These are phyloP conservation scores for Aspergillus steynii DNA, from an alignment of 495 filamentous ascomycete species.

Conservation along the genomic window DNA sequence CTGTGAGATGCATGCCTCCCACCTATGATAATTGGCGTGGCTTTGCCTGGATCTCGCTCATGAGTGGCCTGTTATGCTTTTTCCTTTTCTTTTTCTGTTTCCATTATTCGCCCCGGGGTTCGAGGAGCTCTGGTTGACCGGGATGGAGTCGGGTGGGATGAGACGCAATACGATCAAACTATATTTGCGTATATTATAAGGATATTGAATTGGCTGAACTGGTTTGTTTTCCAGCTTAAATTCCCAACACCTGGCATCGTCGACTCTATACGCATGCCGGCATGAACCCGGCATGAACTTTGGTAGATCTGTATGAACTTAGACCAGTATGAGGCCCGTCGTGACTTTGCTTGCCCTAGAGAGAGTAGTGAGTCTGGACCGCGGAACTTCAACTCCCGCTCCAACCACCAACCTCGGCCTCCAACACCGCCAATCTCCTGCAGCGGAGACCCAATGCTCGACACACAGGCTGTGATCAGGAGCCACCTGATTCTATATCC, in stretches of 20 bases:
- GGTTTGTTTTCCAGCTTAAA: not conserved
- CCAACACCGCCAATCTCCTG: not conserved
- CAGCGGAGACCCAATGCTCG: too few relatives aligned
- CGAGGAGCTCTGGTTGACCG: constrained; percentile 13
- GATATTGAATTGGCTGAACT: constrained; percentile 1
- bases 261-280: not conserved
- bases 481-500: too few relatives aligned
- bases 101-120: constrained; percentile 4
- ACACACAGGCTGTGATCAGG: too few relatives aligned
- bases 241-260: not conserved
- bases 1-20: not conserved
- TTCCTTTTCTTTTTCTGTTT: constrained; percentile 18
- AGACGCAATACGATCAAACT: constrained; percentile 11
- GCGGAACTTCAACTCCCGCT: not conserved
- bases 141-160: constrained; percentile 11
- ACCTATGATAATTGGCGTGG: not conserved
- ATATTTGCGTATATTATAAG: constrained; percentile 7
- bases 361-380: not conserved
- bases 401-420: not conserved
- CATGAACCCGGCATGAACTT: not conserved
- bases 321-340: not conserved
- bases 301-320: not conserved
- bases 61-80: constrained; percentile 12
- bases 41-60: constrained; percentile 5
- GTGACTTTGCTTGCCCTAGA: not conserved